phyloP scores from a whole-genome alignment of 768 basidiomycete species.

The Mycena galericulata region DNA sequence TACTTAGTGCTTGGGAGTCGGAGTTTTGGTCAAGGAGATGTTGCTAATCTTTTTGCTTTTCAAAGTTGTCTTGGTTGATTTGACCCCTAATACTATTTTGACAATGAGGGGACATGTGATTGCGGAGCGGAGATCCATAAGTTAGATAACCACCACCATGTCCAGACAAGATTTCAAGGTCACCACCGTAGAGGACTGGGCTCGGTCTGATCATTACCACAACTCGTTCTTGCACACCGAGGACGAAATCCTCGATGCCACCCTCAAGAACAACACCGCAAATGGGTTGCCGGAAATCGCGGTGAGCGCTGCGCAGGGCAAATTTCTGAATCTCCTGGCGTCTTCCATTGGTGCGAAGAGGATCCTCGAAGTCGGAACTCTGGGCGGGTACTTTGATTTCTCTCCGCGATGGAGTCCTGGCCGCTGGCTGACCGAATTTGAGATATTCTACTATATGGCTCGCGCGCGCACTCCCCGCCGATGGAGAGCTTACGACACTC shows the following conservation, averaged over 20 bases:
- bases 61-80: no score
- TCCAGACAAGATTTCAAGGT: not conserved
- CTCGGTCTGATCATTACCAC: constrained; percentile 65
- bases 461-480: constrained; percentile 60
- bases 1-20: no score
- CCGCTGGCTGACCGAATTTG: not conserved
- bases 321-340: constrained; percentile 66
- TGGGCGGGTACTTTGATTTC: constrained; percentile 64
- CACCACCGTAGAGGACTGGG: constrained; percentile 54
- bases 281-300: constrained; percentile 65
- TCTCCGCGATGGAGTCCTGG: not conserved
- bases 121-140: no score
- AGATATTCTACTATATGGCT: constrained; percentile 61
- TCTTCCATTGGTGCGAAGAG: constrained; percentile 64
- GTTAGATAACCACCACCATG: no score
- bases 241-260: constrained; percentile 57
- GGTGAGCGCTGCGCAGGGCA: constrained; percentile 66
- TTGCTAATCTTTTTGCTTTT: no score
- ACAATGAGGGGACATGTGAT: no score
- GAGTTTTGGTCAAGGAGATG: no score
- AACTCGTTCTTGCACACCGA: constrained; percentile 63
- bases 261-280: constrained; percentile 52
- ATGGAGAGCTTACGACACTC: constrained; percentile 60
- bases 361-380: constrained; percentile 74
- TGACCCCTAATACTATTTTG: no score